Percentiles rank a stretch among this genome's conserved stretches.
phyloP scores from a whole-genome alignment of 306 rosid species.

The Vachellia pachyceras region DNA sequence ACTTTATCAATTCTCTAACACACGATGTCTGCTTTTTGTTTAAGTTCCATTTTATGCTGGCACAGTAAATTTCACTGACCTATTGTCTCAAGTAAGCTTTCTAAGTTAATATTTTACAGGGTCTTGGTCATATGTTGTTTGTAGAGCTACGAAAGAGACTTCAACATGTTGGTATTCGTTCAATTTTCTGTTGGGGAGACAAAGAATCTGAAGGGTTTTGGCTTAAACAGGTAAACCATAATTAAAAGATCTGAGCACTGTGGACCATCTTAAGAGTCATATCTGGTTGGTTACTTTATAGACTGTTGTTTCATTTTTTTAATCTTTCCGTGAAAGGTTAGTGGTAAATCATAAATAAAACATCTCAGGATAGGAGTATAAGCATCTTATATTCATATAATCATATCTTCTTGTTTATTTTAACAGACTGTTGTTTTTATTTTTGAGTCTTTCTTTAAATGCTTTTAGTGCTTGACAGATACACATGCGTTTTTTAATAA shows the following conservation, averaged over 20 bases:
- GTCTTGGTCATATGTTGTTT: slow-evolving; percentile 71
- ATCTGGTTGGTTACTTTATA: slow-evolving; percentile 18
- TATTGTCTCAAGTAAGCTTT: slow-evolving; percentile 11
- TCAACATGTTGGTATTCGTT: slow-evolving; percentile 72
- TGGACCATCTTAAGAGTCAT: slow-evolving; percentile 22
- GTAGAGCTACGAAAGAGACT: slow-evolving; percentile 74
- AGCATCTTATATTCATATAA: slow-evolving; percentile 10
- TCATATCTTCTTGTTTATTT: slow-evolving; percentile 5
- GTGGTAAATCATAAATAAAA: slow-evolving; percentile 53
- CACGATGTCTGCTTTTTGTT: not conserved
- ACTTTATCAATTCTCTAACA: slow-evolving; percentile 34
- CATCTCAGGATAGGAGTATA: slow-evolving; percentile 25
- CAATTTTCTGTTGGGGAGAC: slow-evolving; percentile 96
- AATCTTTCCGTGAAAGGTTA: slow-evolving; percentile 58
- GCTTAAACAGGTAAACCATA: slow-evolving; percentile 75
- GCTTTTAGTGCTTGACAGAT: slow-evolving; percentile 16
- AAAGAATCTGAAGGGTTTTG: slow-evolving; percentile 92
- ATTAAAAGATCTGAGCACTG: slow-evolving; percentile 10
- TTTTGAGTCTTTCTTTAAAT: slow-evolving; percentile 20
- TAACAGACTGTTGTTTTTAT: slow-evolving; percentile 24
- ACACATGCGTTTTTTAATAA: not conserved
- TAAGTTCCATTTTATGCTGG: slow-evolving; percentile 8
- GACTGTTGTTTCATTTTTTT: slow-evolving; percentile 25
- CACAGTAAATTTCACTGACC: slow-evolving; percentile 6
- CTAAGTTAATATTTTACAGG: slow-evolving; percentile 57